Conservation (phyloP, 805 yeast genomes). For the Metschnikowia amazonensis region DNA sequence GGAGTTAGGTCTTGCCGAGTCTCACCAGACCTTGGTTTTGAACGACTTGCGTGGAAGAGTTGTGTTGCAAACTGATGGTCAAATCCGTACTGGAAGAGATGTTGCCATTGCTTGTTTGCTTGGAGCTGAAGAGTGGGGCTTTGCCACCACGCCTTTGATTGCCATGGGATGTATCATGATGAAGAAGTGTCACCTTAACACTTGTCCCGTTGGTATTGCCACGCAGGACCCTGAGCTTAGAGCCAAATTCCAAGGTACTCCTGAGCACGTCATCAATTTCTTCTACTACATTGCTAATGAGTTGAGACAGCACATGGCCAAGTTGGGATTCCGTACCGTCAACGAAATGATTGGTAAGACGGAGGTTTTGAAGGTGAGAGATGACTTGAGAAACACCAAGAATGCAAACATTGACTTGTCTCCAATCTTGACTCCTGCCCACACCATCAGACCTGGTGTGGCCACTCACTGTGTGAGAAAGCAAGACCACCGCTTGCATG, state of each 20-base stretch:
- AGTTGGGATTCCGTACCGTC: constrained; percentile 89
- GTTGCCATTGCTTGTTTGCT: constrained; percentile 92
- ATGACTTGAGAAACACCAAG: constrained; percentile 81
- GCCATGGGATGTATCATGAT: constrained; percentile 97
- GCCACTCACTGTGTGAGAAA: constrained; percentile 88
- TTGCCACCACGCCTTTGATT: constrained; percentile 94
- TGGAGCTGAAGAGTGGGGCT: constrained; percentile 98
- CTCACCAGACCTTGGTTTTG: constrained; percentile 94
- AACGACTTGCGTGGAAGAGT: constrained; percentile 96
- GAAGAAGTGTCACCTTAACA: constrained; percentile 86
- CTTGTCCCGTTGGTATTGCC: constrained; percentile 98
- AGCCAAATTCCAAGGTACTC: constrained; percentile 91
- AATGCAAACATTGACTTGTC: constrained; percentile 87
- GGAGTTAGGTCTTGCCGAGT: constrained; percentile 97
- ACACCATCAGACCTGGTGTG: constrained; percentile 93
- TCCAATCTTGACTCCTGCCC: constrained; percentile 96
- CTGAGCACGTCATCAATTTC: constrained; percentile 97
- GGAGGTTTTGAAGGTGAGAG: constrained; percentile 82
- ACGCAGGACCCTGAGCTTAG: constrained; percentile 95
- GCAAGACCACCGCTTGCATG: constrained; percentile 91
- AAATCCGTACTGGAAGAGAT: constrained; percentile 94
- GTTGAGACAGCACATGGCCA: constrained; percentile 88
- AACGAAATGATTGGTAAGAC: constrained; percentile 99
- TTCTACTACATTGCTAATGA: constrained; percentile 93
- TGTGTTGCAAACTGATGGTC: constrained; percentile 97